phyloP scores from a whole-genome alignment of 1,284 basidiomycete genomes.

The Fomitopsis schrenkii region DNA sequence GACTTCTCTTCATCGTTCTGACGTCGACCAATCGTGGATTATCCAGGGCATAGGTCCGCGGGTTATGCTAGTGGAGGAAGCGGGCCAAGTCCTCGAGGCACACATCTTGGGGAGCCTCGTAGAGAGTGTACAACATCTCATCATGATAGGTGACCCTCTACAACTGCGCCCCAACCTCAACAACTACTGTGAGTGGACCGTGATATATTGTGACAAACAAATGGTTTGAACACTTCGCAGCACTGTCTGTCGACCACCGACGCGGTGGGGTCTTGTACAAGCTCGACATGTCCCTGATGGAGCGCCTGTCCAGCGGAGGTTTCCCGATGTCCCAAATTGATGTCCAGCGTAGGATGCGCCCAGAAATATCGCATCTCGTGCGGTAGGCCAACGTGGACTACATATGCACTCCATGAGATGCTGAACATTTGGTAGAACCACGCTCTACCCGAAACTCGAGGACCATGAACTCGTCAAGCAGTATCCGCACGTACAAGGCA shows the following conservation, averaged over 20 bases:
- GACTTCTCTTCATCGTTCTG: not conserved
- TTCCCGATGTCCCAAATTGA: slow-evolving; percentile 38
- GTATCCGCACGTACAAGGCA: slow-evolving; percentile 53
- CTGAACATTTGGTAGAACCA: slow-evolving; percentile 34
- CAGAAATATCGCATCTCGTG: slow-evolving; percentile 38
- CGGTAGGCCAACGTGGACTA: slow-evolving; percentile 20
- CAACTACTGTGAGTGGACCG: slow-evolving; percentile 47
- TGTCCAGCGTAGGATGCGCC: slow-evolving; percentile 41
- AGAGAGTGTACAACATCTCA: slow-evolving; percentile 28
- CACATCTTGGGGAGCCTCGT: slow-evolving; percentile 63
- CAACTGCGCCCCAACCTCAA: slow-evolving; percentile 67
- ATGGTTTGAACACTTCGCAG: not conserved
- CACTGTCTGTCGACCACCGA: slow-evolving; percentile 35
- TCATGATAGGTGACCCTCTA: slow-evolving; percentile 32
- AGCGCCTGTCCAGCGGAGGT: slow-evolving; percentile 34
- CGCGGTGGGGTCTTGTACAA: slow-evolving; percentile 33
- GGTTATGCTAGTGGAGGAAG: slow-evolving; percentile 41
- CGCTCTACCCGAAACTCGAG: slow-evolving; percentile 53
- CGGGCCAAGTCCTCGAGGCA: slow-evolving; percentile 75
- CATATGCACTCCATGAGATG: not conserved
- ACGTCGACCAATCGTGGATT: not conserved
- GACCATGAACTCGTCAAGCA: slow-evolving; percentile 48
- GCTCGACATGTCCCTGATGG: slow-evolving; percentile 47
- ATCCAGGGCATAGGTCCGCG: slow-evolving; percentile 31
- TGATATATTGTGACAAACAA: not conserved